Conservation (phyloP, 2,329 filamentous ascomycete species). For the Cytospora chrysosperma region DNA sequence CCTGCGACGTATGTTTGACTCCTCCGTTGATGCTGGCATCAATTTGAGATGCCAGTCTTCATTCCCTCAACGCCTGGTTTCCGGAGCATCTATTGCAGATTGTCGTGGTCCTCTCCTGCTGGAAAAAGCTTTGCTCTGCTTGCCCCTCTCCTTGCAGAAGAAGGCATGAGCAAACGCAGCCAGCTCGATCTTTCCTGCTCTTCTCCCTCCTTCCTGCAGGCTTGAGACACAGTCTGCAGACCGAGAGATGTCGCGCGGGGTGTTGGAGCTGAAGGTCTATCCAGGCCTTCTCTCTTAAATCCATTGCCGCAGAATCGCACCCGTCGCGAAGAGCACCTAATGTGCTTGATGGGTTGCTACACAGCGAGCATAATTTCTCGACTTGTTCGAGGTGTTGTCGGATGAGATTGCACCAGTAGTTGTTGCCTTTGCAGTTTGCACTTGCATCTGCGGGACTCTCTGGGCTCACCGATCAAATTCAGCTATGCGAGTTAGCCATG, state of each 20-base stretch:
- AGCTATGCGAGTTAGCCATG: constrained; percentile 81
- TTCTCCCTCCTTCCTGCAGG: constrained; percentile 56
- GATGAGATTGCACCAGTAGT: constrained; percentile 56
- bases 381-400: constrained; percentile 69
- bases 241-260: constrained; percentile 64
- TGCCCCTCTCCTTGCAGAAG: constrained; percentile 27
- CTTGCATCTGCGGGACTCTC: constrained; percentile 24
- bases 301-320: constrained; percentile 57
- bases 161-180: constrained; percentile 45
- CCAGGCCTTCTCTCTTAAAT: constrained; percentile 71
- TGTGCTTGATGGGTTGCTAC: constrained; percentile 9
- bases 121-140: constrained; percentile 47
- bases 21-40: constrained; percentile 25
- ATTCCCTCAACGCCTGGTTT: constrained; percentile 44
- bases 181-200: constrained; percentile 77
- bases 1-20: constrained; percentile 30
- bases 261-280: constrained; percentile 72
- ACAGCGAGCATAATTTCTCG: constrained; percentile 50
- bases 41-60: constrained; percentile 10
- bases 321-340: constrained; percentile 5
- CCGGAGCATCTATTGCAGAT: constrained; percentile 58
- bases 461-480: constrained; percentile 74
- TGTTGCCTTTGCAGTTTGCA: constrained; percentile 15
- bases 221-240: constrained; percentile 47
- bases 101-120: constrained; percentile 82